Base-by-base conservation (phyloP, 225 moss, liverwort and hornwort genomes). In the Polytrichum commune region DNA sequence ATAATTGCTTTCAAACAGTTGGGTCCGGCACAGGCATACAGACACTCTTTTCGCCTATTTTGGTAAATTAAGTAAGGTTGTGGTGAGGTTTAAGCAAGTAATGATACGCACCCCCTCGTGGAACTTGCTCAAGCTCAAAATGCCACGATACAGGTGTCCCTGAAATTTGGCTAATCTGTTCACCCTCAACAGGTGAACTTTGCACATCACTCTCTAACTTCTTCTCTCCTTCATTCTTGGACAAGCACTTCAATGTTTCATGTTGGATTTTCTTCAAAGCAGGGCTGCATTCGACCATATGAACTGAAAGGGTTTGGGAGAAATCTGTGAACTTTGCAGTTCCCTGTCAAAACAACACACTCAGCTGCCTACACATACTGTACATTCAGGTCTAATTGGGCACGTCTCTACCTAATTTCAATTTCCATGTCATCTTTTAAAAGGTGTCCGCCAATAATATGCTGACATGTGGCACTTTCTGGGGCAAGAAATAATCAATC, bases 251-350 rank as follows among this genome's bases (percentile, higher is more conserved):
- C 54, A 97, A 80, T n/a, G 86, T 84, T 68, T 88, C 65, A 60
- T 69, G 71, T 73, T 98, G 97, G 60, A 88, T 76, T 70, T 81
- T 83, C 74, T 91, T 87, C 70, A 98, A 78, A 54, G 90, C 82
- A 66, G 97, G 94, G 75, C 97, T 95, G 74, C 97, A 98, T 75
- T 98, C 97, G 29, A 98, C 94, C 60, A 98, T 77, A 76, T 95
- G 90, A 68, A 98, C 82, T 1, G 83, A 89, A 65, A 98, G 19
- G 23, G 80, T 82, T 55, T 78, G 74, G 25, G 94, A 84, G 68
- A 98, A 98, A 13, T 83, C 85, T 68, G 78, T 76, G 60, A 94
- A 98, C 54, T 92, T 94, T 6, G 85, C 83, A 65, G 92, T 90
- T 54, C 97, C 90, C 93, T 93, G 86, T 67, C 25, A 79, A 63